Percentiles rank a stretch among this genome's conserved stretches.
phyloP scores from a whole-genome alignment of 2,329 filamentous ascomycete species.

The Didymella pinodella region DNA sequence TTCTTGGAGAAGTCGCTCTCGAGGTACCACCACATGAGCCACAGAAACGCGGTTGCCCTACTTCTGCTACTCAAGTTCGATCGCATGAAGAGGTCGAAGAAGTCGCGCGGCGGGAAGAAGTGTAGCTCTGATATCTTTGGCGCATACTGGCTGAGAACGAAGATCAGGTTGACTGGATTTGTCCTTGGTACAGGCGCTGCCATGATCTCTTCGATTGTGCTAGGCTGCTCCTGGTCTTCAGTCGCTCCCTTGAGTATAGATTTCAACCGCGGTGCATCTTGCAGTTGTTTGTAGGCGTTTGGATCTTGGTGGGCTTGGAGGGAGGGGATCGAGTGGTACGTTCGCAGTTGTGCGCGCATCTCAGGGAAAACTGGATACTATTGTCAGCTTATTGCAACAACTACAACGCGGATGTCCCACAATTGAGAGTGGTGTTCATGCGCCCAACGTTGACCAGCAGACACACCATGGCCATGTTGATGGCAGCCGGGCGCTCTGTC shows the following conservation, averaged over 20 bases:
- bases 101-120: slow-evolving; percentile 84
- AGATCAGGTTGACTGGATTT: slow-evolving; percentile 96
- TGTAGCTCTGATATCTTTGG: slow-evolving; percentile 92
- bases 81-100: slow-evolving; percentile 96
- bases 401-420: slow-evolving; percentile 60
- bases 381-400: slow-evolving; percentile 25
- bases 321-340: slow-evolving; percentile 97
- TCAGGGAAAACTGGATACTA: slow-evolving; percentile 84
- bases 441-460: slow-evolving; percentile 94
- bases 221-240: slow-evolving; percentile 87
- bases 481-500: slow-evolving; percentile 87
- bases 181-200: slow-evolving; percentile 74
- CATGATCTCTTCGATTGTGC: slow-evolving; percentile 83
- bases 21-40: slow-evolving; percentile 99
- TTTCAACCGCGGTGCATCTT: slow-evolving; percentile 94
- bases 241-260: slow-evolving; percentile 97
- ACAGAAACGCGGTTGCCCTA: slow-evolving; percentile 87
- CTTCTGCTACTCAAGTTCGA: slow-evolving; percentile 81
- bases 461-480: slow-evolving; percentile 99
- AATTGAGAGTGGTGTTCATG: slow-evolving; percentile 99
- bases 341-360: slow-evolving; percentile 96
- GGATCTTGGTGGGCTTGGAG: slow-evolving; percentile 94
- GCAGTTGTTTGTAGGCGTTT: slow-evolving; percentile 95
- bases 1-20: slow-evolving; percentile 94
- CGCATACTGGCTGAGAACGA: slow-evolving; percentile 88